phyloP scores from a whole-genome alignment of 139 green algal species.

The Haematococcus lacustris region DNA sequence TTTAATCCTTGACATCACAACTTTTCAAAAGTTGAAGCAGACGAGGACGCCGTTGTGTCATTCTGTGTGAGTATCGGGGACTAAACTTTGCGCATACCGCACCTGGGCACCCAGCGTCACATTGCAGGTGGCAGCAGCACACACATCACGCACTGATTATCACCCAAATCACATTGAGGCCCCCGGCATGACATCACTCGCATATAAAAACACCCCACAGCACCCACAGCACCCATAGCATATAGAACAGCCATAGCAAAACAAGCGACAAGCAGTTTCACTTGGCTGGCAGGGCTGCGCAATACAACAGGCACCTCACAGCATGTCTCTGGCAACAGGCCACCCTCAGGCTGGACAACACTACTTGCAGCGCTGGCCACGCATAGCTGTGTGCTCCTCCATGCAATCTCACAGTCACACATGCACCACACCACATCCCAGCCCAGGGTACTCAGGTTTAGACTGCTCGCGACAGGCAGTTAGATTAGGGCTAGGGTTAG shows the following conservation, averaged over 20 bases:
- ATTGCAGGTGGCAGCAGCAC: neutral
- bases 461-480: too few relatives aligned
- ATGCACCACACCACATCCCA: neutral
- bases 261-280: too few relatives aligned
- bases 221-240: too few relatives aligned
- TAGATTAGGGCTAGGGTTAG: slow-evolving; percentile 19
- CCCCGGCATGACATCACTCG: too few relatives aligned
- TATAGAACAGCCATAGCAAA: too few relatives aligned
- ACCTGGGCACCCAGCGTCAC: neutral
- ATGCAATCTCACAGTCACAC: neutral
- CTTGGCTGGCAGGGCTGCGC: too few relatives aligned
- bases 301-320: too few relatives aligned
- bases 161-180: too few relatives aligned
- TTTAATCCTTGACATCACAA: too few relatives aligned
- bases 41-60: neutral
- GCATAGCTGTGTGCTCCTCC: neutral
- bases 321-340: too few relatives aligned
- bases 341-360: neutral
- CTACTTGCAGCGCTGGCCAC: neutral
- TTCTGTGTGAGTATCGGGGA: neutral
- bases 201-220: too few relatives aligned
- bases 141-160: too few relatives aligned
- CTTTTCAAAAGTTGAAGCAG: neutral
- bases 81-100: neutral
- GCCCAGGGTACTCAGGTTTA: neutral